These are phyloP conservation scores for Neurospora pannonica DNA, from an alignment of 495 filamentous ascomycete species.

Conservation along the genomic window DNA sequence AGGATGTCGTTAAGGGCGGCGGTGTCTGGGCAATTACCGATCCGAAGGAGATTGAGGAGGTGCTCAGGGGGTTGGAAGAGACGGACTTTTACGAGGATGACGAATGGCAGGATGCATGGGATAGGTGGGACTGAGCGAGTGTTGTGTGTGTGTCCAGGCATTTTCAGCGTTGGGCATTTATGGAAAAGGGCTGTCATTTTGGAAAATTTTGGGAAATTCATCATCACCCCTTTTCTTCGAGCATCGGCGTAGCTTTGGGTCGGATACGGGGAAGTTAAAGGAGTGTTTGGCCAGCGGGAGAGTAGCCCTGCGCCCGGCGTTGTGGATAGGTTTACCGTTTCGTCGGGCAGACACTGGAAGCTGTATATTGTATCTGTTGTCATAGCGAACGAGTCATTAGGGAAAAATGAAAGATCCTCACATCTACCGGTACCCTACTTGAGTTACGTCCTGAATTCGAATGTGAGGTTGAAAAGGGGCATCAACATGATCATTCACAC, in stretches of 20 bases:
- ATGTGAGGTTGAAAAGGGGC: not conserved
- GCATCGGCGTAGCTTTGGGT: not conserved
- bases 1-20: constrained; percentile 71
- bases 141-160: not conserved
- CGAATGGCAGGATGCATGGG: constrained; percentile 12
- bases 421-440: not conserved
- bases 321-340: not conserved
- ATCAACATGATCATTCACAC: not conserved
- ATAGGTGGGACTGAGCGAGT: not conserved
- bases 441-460: not conserved
- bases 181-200: not conserved
- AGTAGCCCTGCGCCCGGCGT: not conserved
- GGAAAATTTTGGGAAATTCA: not conserved
- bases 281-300: not conserved
- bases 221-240: not conserved
- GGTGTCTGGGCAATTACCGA: constrained; percentile 89
- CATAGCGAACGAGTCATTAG: not conserved
- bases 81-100: constrained; percentile 49
- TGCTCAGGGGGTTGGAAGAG: constrained; percentile 60
- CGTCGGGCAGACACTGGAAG: not conserved
- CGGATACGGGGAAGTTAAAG: not conserved
- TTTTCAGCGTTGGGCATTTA: not conserved
- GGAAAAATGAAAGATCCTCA: not conserved
- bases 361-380: not conserved
- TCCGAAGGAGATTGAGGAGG: constrained; percentile 71